Percentiles rank a stretch among this genome's conserved stretches.
These are phyloP conservation scores for Pseudotulostoma volvatum DNA, from an alignment of 495 filamentous ascomycete genomes.

Conservation along the genomic window DNA sequence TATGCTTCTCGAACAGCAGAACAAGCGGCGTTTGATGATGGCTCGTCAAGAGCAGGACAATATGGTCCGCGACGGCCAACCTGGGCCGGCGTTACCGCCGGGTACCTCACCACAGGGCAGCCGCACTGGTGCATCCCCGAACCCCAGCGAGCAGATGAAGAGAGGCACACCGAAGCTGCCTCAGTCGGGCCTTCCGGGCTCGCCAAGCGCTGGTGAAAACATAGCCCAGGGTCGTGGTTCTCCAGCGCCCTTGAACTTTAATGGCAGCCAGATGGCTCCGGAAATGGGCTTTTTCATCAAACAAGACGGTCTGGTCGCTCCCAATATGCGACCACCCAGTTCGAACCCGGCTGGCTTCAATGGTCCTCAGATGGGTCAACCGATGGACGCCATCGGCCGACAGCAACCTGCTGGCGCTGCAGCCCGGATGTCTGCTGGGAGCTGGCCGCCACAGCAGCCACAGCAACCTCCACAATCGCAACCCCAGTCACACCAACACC, in stretches of 20 bases:
- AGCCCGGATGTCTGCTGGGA: conserved; percentile 33
- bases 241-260: conserved; percentile 65
- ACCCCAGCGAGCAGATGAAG: conserved; percentile 78
- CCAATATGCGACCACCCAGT: conserved; percentile 75
- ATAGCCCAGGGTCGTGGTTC: conserved; percentile 64
- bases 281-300: conserved; percentile 46
- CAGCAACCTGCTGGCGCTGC: conserved; percentile 26
- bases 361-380: conserved; percentile 46
- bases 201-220: conserved; percentile 62
- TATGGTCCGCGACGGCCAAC: conserved; percentile 46
- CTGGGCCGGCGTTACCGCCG: conserved; percentile 38
- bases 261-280: conserved; percentile 48
- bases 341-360: conserved; percentile 61
- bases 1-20: conserved; percentile 97
- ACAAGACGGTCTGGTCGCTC: conserved; percentile 34
- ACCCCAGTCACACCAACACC: not conserved
- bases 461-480: conserved; percentile 38
- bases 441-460: conserved; percentile 41
- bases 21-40: conserved; percentile 94
- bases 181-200: conserved; percentile 54
- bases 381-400: conserved; percentile 17
- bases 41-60: conserved; percentile 89
- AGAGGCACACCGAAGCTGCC: conserved; percentile 79
- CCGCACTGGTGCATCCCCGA: conserved; percentile 72
- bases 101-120: conserved; percentile 71